Base-by-base conservation (phyloP, 441 rosid species). In the Geranium incanum region DNA sequence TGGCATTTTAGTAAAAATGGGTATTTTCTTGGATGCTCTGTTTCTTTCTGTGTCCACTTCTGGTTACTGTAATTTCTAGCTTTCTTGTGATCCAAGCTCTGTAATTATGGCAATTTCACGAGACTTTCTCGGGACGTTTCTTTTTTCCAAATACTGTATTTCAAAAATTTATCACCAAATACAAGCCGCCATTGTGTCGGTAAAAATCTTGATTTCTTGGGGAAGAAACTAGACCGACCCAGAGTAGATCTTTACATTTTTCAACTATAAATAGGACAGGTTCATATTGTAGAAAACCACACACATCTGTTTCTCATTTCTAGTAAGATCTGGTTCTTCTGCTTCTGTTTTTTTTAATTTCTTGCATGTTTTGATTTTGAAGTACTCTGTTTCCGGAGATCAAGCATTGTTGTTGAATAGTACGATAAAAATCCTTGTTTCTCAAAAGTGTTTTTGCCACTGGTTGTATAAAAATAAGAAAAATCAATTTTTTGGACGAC, bases 221-320 rank as follows among this genome's bases (percentile, higher is more conserved):
- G 63, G 63, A 57, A 57, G 63, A 57, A 16, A 57, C 63, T 16
- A 57, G 63, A 15, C 7, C 19, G 23, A 57, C 63, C 63, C 63
- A 15, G 8, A 57, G 15, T 3, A 45, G 13, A 45, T 13, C 0
- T 48, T 12, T 48, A 11, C 50, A 6, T 48, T 48, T 48, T 48
- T 7, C 15, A 11, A 1, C 63, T 57, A 57, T 57, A 57, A 57
- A 57, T 16, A 5, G 23, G 63, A 19, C 63, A n/a, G 8, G 23
- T 5, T 57, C 3, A 3, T 57, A 57, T 21, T 57, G 21, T 3
- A 5, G 23, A 15, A 16, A 55, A 55, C 0, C 62, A 48, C 43
- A 41, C 62, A 57, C 63, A 23, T 57, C 63, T 57, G 63, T 15
- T 57, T 57, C 28, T 57, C 9, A 5, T 16, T 16, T 5, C 63